Conservation (phyloP, 345 rosid species). For the Theobroma cacao region DNA sequence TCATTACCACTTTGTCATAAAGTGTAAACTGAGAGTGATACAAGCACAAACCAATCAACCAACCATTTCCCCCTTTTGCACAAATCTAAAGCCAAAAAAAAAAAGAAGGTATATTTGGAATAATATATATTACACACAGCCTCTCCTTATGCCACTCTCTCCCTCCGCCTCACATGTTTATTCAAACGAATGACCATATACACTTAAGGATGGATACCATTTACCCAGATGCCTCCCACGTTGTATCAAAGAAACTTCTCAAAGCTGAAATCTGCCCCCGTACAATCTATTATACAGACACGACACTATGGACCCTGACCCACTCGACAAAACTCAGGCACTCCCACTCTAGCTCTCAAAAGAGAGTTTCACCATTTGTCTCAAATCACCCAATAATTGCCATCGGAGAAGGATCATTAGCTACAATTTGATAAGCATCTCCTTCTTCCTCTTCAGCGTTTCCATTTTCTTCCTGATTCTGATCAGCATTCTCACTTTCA, state of each 20-base stretch:
- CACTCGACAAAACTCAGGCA: conserved; percentile 15
- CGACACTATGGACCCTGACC: conserved; percentile 12
- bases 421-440: conserved; percentile 27
- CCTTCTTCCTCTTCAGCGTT: conserved; percentile 24
- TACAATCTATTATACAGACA: conserved; percentile 6
- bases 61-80: conserved; percentile 21
- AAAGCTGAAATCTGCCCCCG: conserved; percentile 11
- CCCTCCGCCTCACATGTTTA: conserved; percentile 10
- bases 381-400: conserved; percentile 30
- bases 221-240: conserved; percentile 9
- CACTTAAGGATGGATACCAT: conserved; percentile 16
- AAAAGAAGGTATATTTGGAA: background rate
- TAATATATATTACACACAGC: conserved; percentile 12
- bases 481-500: conserved; percentile 30
- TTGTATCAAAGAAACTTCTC: conserved; percentile 8
- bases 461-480: conserved; percentile 26
- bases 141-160: conserved; percentile 22
- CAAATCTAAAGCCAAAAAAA: background rate
- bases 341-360: conserved; percentile 10
- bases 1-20: conserved; percentile 11
- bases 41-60: background rate
- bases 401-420: conserved; percentile 31
- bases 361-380: background rate
- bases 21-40: conserved; percentile 13
- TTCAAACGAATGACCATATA: conserved; percentile 32